A percentile compares a stretch with the other conserved stretches of the same genome.
phyloP scores from a whole-genome alignment of 495 filamentous ascomycete species.

The Hypoxylon intermedium region DNA sequence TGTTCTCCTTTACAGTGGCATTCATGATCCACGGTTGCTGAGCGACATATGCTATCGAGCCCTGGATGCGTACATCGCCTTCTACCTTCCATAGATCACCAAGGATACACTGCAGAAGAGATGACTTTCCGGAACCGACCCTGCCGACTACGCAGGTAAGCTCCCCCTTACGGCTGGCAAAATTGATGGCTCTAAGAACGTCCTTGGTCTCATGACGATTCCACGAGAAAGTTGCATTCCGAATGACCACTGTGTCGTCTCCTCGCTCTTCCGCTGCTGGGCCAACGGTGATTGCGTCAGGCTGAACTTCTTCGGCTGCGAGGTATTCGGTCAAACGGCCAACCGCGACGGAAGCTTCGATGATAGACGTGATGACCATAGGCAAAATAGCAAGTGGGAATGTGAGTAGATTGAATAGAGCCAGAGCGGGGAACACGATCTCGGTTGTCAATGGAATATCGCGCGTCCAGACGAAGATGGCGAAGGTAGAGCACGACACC shows the following conservation, averaged over 20 bases:
- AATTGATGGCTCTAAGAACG: constrained; percentile 72
- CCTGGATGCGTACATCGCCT: constrained; percentile 83
- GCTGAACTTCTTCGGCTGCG: constrained; percentile 86
- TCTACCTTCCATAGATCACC: constrained; percentile 91
- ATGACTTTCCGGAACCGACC: constrained; percentile 94
- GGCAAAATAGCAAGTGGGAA: constrained; percentile 95
- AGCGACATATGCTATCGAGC: constrained; percentile 85
- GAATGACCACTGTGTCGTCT: constrained; percentile 83
- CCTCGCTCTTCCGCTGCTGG: constrained; percentile 72
- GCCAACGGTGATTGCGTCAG: constrained; percentile 76
- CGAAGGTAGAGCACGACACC: constrained; percentile 96
- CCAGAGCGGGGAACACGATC: constrained; percentile 91
- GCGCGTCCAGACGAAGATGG: constrained; percentile 86
- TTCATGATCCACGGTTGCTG: constrained; percentile 98
- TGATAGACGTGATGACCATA: constrained; percentile 96
- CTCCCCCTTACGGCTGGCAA: constrained; percentile 87
- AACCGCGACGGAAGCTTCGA: constrained; percentile 94
- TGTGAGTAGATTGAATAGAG: constrained; percentile 89
- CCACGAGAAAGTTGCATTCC: constrained; percentile 93
- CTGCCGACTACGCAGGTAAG: constrained; percentile 93
- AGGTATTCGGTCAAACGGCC: constrained; percentile 86
- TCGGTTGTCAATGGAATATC: constrained; percentile 85
- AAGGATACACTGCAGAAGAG: constrained; percentile 82
- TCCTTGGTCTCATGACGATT: constrained; percentile 72
- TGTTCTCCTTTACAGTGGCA: constrained; percentile 93